Conservation (phyloP, 768 basidiomycete genomes). For the Polyporus arcularius region DNA sequence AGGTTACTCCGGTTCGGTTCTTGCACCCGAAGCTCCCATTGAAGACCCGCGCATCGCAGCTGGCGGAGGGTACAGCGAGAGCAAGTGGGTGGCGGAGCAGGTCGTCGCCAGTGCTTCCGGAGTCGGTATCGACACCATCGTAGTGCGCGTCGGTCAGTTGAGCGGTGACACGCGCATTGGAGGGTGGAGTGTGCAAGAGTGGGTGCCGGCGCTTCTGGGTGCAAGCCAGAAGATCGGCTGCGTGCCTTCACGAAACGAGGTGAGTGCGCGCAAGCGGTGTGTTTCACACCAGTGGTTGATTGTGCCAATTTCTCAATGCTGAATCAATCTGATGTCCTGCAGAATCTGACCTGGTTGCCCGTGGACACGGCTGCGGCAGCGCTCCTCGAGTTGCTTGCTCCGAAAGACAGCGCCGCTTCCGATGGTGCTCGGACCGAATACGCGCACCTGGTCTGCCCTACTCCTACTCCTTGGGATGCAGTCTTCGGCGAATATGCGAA, state of each 20-base stretch:
- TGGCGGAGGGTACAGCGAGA: slow-evolving; percentile 49
- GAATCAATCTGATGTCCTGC: background rate
- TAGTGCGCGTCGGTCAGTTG: slow-evolving; percentile 49
- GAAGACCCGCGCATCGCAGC: slow-evolving; percentile 34
- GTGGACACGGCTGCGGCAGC: slow-evolving; percentile 39
- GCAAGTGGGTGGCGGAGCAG: slow-evolving; percentile 47
- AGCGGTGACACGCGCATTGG: slow-evolving; percentile 41
- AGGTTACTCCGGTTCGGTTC: background rate
- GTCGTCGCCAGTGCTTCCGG: slow-evolving; percentile 34
- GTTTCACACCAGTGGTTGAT: background rate
- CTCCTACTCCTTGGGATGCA: slow-evolving; percentile 33
- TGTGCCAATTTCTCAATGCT: background rate
- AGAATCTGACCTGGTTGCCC: slow-evolving; percentile 47
- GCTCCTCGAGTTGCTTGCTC: slow-evolving; percentile 31
- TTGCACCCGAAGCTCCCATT: slow-evolving; percentile 23
- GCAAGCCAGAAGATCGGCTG: slow-evolving; percentile 30
- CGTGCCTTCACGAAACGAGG: slow-evolving; percentile 35
- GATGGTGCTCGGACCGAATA: background rate
- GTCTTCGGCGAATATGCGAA: slow-evolving; percentile 30
- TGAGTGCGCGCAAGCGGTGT: slow-evolving; percentile 23
- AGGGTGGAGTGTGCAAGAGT: slow-evolving; percentile 46
- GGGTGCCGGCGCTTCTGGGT: slow-evolving; percentile 44
- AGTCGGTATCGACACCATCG: slow-evolving; percentile 38
- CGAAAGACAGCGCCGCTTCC: slow-evolving; percentile 15
- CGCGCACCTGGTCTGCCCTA: slow-evolving; percentile 43